phyloP scores from a whole-genome alignment of 192 early-diverging fungal genomes.

The Allomyces macrogynus region DNA sequence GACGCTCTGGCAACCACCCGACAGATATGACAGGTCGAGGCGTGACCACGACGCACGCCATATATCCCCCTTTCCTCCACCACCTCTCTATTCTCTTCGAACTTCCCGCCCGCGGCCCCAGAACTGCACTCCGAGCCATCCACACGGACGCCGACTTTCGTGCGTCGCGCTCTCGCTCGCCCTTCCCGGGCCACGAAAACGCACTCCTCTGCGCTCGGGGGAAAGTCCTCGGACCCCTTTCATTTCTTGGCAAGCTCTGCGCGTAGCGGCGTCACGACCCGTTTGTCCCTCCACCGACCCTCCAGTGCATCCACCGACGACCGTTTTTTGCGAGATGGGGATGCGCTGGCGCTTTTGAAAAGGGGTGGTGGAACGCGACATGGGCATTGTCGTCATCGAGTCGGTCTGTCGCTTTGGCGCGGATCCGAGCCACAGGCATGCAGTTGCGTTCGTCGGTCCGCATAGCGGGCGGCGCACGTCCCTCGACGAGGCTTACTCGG shows the following conservation, averaged over 20 bases:
- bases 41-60: too few species aligned
- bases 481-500: constrained; percentile 1
- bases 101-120: not conserved
- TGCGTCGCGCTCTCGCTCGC: not conserved
- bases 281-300: not conserved
- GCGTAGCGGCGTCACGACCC: not conserved
- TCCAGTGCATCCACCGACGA: not conserved
- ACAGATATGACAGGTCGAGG: too few species aligned
- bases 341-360: not conserved
- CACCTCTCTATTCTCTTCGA: not conserved
- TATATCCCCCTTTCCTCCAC: not conserved
- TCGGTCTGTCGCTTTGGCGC: not conserved
- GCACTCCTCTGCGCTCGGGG: not conserved
- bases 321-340: not conserved
- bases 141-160: not conserved
- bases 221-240: not conserved
- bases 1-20: too few species aligned
- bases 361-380: not conserved
- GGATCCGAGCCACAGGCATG: not conserved
- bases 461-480: not conserved
- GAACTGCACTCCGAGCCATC: not conserved
- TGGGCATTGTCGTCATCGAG: not conserved
- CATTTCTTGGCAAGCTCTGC: not conserved
- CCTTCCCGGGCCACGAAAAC: not conserved
- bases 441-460: not conserved